A percentile compares a stretch with the other conserved stretches of the same genome.
These are phyloP conservation scores for Zoysia japonica DNA, from an alignment of 176 grass and related monocot genomes.

Conservation along the genomic window DNA sequence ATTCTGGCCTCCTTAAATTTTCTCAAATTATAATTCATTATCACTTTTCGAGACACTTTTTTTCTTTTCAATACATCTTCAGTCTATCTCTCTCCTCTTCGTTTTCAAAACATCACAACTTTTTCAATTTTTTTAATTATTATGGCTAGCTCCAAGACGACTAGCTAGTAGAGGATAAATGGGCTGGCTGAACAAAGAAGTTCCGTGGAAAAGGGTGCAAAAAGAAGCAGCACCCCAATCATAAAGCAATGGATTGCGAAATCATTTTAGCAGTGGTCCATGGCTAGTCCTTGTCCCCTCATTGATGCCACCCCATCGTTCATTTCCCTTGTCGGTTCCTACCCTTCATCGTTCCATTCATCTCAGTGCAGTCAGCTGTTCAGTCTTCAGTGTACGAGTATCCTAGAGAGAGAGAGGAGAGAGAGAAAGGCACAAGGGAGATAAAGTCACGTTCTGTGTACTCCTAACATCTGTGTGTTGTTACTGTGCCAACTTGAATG, in stretches of 20 bases:
- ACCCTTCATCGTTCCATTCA: too few species aligned
- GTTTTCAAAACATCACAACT: too few species aligned
- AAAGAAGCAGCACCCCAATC: slow-evolving; percentile 43
- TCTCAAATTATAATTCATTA: too few species aligned
- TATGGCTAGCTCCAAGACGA: not conserved
- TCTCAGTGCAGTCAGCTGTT: not conserved
- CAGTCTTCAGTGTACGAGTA: not conserved
- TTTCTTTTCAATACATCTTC: too few species aligned
- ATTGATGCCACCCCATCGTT: slow-evolving; percentile 19
- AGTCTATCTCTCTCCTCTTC: too few species aligned
- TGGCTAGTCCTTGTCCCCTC: slow-evolving; percentile 18
- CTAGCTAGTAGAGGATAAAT: slow-evolving; percentile 1
- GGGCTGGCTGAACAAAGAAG: not conserved
- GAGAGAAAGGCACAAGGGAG: slow-evolving; percentile 7
- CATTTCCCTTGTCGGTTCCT: slow-evolving; percentile 14
- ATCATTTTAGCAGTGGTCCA: slow-evolving; percentile 61
- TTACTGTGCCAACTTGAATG: slow-evolving; percentile 40
- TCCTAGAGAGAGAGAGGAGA: not conserved
- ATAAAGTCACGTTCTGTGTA: slow-evolving; percentile 35
- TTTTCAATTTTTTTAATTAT: not conserved
- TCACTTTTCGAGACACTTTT: too few species aligned
- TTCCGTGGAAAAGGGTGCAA: not conserved
- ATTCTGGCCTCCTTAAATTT: too few species aligned
- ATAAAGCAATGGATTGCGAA: slow-evolving; percentile 80
- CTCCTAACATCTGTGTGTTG: slow-evolving; percentile 27